These are phyloP conservation scores for Penicillium fuscoglaucum DNA, from an alignment of 2,329 filamentous ascomycete genomes.

Conservation along the genomic window DNA sequence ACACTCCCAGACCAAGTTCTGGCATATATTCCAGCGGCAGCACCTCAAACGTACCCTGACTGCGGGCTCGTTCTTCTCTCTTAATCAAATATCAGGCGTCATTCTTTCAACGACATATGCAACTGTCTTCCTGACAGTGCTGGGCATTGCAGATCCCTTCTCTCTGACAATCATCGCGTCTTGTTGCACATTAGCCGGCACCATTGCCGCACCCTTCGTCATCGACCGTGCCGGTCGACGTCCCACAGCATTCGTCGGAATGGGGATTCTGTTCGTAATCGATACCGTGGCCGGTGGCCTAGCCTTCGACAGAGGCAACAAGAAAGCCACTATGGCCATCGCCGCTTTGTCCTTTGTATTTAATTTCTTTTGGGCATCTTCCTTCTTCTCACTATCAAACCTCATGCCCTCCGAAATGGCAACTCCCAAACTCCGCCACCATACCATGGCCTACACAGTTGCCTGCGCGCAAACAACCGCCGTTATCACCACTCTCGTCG, in stretches of 20 bases:
- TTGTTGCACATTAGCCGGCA: slow-evolving; percentile 40
- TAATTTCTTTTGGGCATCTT: slow-evolving; percentile 42
- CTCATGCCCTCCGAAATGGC: slow-evolving; percentile 41
- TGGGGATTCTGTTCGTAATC: slow-evolving; percentile 36
- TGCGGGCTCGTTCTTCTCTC: slow-evolving; percentile 37
- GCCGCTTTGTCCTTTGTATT: slow-evolving; percentile 39
- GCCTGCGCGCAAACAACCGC: slow-evolving; percentile 40
- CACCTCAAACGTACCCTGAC: slow-evolving; percentile 40
- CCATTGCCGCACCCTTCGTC: slow-evolving; percentile 37
- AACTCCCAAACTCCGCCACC: slow-evolving; percentile 39
- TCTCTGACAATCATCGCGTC: slow-evolving; percentile 39
- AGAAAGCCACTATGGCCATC: slow-evolving; percentile 28
- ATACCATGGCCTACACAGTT: slow-evolving; percentile 40
- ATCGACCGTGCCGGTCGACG: slow-evolving; percentile 39
- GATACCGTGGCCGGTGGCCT: slow-evolving; percentile 37
- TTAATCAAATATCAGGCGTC: slow-evolving; percentile 41
- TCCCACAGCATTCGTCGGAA: slow-evolving; percentile 39
- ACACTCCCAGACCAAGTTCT: slow-evolving; percentile 31
- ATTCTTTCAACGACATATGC: slow-evolving; percentile 42
- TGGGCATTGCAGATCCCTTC: slow-evolving; percentile 37
- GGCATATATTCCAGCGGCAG: slow-evolving; percentile 38
- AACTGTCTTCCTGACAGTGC: slow-evolving; percentile 39
- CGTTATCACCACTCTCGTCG: slow-evolving; percentile 42
- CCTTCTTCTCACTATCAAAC: slow-evolving; percentile 38
- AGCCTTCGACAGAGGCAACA: slow-evolving; percentile 31